Conservation (phyloP, 2,329 filamentous ascomycete genomes). For the Fusarium sp. region DNA sequence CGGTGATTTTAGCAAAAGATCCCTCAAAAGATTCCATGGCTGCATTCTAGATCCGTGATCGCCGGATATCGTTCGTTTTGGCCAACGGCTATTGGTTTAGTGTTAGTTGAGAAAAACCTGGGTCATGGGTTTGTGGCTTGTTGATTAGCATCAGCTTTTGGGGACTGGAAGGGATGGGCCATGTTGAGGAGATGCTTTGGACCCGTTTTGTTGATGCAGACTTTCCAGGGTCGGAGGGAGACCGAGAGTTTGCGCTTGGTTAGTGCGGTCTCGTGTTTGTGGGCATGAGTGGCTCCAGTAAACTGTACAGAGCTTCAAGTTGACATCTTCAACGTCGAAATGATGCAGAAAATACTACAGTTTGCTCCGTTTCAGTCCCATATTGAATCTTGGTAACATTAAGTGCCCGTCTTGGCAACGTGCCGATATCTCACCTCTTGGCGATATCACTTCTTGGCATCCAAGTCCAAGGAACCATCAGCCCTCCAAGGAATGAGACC, state of each 20-base stretch:
- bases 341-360: too few relatives aligned
- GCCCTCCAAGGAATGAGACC: background rate
- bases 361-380: background rate
- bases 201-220: background rate
- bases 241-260: background rate
- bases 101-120: background rate
- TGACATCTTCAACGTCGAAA: too few relatives aligned
- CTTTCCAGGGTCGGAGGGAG: background rate
- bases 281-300: background rate
- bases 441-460: background rate
- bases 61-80: constrained; percentile 1
- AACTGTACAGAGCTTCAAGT: background rate
- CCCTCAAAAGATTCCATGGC: background rate
- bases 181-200: background rate
- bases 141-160: background rate
- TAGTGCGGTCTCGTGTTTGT: background rate
- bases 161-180: constrained; percentile 1
- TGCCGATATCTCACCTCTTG: background rate
- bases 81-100: background rate
- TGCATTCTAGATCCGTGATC: constrained; percentile 1
- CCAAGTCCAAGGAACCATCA: background rate
- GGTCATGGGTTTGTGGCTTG: constrained; percentile 2
- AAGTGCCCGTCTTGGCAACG: constrained; percentile 5
- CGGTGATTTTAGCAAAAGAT: background rate
- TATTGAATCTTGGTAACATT: background rate